A percentile compares a stretch with the other conserved stretches of the same genome.
These are phyloP conservation scores for Solanum gracilifrons DNA, from an alignment of 257 asterid species.

Conservation along the genomic window DNA sequence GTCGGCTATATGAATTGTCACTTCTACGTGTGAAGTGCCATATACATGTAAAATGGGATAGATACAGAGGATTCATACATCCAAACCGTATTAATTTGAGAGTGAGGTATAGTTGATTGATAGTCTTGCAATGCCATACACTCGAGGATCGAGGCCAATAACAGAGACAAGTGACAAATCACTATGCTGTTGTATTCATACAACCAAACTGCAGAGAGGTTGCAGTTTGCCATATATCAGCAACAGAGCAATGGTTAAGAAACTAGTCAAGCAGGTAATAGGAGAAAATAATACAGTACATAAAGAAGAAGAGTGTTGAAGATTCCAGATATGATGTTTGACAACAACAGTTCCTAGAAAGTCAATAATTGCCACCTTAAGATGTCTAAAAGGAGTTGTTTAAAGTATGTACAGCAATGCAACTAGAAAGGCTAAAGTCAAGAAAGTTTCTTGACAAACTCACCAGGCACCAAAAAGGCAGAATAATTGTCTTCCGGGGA, in stretches of 20 bases:
- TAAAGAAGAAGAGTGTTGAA: background rate
- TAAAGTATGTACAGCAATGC: slow-evolving; percentile 1
- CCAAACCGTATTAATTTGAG: background rate
- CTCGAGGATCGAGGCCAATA: background rate
- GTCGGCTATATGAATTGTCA: background rate
- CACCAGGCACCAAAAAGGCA: slow-evolving; percentile 10
- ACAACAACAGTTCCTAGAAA: background rate
- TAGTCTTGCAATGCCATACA: background rate
- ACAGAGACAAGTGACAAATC: background rate
- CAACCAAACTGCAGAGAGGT: background rate
- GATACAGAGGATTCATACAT: background rate
- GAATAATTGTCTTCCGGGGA: background rate
- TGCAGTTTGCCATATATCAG: background rate
- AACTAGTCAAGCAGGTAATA: background rate
- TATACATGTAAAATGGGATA: background rate
- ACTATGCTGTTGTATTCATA: background rate
- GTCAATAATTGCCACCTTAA: slow-evolving; percentile 3
- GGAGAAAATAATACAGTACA: background rate
- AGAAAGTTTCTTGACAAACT: slow-evolving; percentile 23
- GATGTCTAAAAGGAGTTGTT: background rate
- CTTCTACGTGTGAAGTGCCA: background rate
- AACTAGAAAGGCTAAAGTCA: slow-evolving; percentile 14
- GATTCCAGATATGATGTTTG: background rate
- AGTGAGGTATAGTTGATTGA: background rate
- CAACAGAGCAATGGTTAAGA: background rate